Evolutionary conservation across 2,329 filamentous ascomycete genomes (phyloP), one percentile per base, ranked within the genome.

Genomic region (Fusarium sp.): DNA sequence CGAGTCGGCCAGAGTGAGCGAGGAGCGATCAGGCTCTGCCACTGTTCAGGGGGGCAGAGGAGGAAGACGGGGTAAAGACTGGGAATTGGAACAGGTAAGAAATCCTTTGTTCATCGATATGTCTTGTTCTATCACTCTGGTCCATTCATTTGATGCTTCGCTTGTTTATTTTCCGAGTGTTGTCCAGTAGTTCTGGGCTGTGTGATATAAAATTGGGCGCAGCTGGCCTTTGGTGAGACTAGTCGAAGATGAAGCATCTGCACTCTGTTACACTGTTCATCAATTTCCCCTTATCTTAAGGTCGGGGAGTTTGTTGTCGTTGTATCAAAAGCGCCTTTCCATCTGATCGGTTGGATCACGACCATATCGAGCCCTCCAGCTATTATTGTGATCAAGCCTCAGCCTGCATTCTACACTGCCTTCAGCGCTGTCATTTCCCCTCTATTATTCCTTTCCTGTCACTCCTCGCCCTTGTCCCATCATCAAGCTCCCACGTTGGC

Each of bases 41-140:
- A 85, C 87, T 49, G 86, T 89, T 57, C 85, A 88, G 69, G 89
- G 89, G 68, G 86, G 87, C 14, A 85, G 93, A 67, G 92, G 92
- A 20, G 91, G 91, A 53, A 90, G 94, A 80, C 86, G 93, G 74
- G 89, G 90, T 67, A 89, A 93, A 67, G 93, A 97, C 76, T 93
- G 91, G 80, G 93, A 97, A 68, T 87, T 96, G 57, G 93, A 97
- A 79, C 91, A 91, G 85, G 93, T 94, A 79, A 87, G 88, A 63
- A 40, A 20, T 42, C 45, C 50, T 17, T 27, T 46, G 54, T 61
- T 55, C 37, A 58, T 67, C 67, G 30, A 32, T 48, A 30, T 58
- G 17, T 7, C 26, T 42, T 50, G 8, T 38, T 20, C 7, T 14
- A 20, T 45, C 55, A 11, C 27, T 23, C 60, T 41, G 17, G n/a